Conservation (phyloP, 2,329 filamentous ascomycete species). For the Sporothrix phasma region DNA sequence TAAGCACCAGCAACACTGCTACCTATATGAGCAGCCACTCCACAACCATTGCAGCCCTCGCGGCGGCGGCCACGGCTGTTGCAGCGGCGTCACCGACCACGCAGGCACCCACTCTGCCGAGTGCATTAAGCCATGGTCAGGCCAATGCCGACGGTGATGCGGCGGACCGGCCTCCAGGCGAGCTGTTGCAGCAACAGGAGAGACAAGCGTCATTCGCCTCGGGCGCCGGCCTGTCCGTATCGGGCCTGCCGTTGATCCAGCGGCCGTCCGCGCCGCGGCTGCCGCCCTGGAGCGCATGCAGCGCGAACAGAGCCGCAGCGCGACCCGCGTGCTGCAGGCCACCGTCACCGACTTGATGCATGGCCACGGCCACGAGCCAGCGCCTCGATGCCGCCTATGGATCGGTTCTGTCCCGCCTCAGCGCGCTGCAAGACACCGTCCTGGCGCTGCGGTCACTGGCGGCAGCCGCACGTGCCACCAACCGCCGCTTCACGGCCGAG, state of each 20-base stretch:
- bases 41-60: conserved; percentile 14
- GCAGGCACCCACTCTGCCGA: neutral
- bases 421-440: conserved; percentile 54
- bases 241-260: neutral
- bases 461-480: conserved; percentile 46
- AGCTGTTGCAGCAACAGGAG: neutral
- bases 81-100: conserved; percentile 8
- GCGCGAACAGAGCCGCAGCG: conserved; percentile 13
- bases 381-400: conserved; percentile 67
- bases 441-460: conserved; percentile 57
- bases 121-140: neutral
- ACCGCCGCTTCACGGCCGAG: conserved; percentile 49
- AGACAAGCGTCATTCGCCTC: neutral
- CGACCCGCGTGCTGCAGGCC: conserved; percentile 12
- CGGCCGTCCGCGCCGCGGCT: conserved; percentile 15
- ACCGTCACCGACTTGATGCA: conserved; percentile 12
- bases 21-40: conserved; percentile 5
- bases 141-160: neutral
- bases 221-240: neutral
- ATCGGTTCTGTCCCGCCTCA: conserved; percentile 59
- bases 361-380: conserved; percentile 50
- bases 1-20: neutral
- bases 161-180: neutral
- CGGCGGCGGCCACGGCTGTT: conserved; percentile 7
- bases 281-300: conserved; percentile 16